Base-by-base conservation (phyloP, 1,284 basidiomycete genomes). In the Cutaneotrichosporon cyanovorans region DNA sequence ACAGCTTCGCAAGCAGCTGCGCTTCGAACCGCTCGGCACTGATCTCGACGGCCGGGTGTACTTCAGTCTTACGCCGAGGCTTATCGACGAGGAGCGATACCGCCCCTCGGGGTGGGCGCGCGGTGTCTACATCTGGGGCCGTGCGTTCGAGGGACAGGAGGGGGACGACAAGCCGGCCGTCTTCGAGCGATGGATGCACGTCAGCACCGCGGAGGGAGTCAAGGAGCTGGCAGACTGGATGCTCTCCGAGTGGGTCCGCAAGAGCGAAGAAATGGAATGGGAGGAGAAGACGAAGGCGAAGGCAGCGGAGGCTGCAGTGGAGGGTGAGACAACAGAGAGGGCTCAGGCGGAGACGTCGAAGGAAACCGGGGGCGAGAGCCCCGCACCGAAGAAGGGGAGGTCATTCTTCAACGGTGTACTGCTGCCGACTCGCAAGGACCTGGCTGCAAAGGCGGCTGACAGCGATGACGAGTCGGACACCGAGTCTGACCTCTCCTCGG, bases 31-130 rank as follows among this genome's bases (percentile, higher is more conserved):
- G 8, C 47, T 69, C 1, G 66, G 66, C 9, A 39, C 38, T 8
- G 66, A 69, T 44, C 48, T 53, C 16, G 61, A 66, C 30, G 66
- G 64, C 0, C 45, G 66, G n/a, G 42, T 59, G 5, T 67, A 67
- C 46, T 66, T 59, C 42, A 25, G 35, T 15, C 53, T 69, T 4
- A 55, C 56, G 11, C 55, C 55, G n/a, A 53, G 60, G 11, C 39
- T 49, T 4, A 48, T 69, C 21, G 56, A 59, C 12, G 57, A 63
- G 21, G 61, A 63, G 22, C 49, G 48, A 16, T 52, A 61, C 21
- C 51, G 61, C 4, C 65, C 66, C 4, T 30, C 48, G 2, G 60
- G 57, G 10, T 69, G 66, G 66, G 64, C 62, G 14, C 59, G 58
- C 0, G 62, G 62, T 9, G 38, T 66, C 4, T 28, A 66, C 15